Conservation (phyloP, 1,284 basidiomycete species). For the Rhodotorula mucilaginosa region DNA sequence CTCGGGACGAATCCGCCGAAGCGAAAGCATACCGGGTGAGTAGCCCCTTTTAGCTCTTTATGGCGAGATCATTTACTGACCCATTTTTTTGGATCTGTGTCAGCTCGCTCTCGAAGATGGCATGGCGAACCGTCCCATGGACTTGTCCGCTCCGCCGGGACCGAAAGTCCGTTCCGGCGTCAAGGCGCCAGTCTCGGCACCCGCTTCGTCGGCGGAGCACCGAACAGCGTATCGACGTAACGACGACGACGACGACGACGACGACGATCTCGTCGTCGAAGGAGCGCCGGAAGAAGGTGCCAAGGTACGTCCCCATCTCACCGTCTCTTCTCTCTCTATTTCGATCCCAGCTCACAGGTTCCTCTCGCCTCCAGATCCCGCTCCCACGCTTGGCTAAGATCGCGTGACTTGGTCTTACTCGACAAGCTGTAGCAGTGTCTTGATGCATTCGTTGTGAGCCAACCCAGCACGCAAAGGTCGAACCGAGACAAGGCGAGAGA, state of each 20-base stretch:
- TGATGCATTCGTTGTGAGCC: too few species aligned
- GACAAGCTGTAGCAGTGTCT: too few species aligned
- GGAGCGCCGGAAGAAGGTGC: slow-evolving; percentile 10
- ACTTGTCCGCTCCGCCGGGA: slow-evolving; percentile 25
- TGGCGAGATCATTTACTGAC: neutral
- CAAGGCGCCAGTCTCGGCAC: neutral
- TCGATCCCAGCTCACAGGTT: neutral
- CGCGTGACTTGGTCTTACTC: neutral
- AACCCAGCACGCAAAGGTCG: too few species aligned
- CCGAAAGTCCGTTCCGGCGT: slow-evolving; percentile 16
- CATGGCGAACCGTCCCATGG: slow-evolving; percentile 6
- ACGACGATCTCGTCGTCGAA: slow-evolving; percentile 33
- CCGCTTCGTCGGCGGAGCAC: neutral
- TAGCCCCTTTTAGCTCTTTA: neutral
- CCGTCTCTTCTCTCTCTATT: too few species aligned
- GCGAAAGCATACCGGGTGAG: slow-evolving; percentile 16
- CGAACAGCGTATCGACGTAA: too few species aligned
- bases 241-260: slow-evolving; percentile 11
- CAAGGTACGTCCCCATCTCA: slow-evolving; percentile 4
- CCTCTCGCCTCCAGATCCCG: neutral
- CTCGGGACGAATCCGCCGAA: slow-evolving; percentile 16
- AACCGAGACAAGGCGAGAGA: too few species aligned
- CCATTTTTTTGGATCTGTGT: too few species aligned
- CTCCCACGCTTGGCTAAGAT: neutral
- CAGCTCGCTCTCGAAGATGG: slow-evolving; percentile 14